Conservation (phyloP, 306 rosid species). For the Sechiopsis laciniata region DNA sequence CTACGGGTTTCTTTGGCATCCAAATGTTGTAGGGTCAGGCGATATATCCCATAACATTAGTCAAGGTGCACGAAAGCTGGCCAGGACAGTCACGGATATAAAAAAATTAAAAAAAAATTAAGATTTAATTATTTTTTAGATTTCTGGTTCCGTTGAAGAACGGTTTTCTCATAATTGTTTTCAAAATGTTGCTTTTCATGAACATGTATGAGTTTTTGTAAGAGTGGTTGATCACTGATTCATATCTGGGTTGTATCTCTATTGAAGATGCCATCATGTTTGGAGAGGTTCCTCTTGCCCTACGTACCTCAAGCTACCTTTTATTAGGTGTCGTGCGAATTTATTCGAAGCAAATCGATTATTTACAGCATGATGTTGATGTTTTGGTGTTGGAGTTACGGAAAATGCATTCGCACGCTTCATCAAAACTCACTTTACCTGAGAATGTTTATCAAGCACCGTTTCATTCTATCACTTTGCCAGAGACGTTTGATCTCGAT, state of each 20-base stretch:
- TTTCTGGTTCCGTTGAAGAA: neutral
- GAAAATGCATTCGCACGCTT: constrained; percentile 35
- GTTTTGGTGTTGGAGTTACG: constrained; percentile 28
- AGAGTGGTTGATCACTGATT: neutral
- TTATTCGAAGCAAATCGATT: constrained; percentile 79
- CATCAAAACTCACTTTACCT: constrained; percentile 46
- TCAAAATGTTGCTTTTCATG: neutral
- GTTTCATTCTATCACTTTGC: constrained; percentile 55
- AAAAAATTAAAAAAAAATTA: no score
- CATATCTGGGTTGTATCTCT: constrained; percentile 4
- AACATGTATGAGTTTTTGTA: neutral
- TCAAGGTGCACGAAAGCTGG: no score
- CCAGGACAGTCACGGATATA: no score
- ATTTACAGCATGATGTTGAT: constrained; percentile 48
- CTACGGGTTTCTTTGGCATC: no score
- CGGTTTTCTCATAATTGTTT: neutral
- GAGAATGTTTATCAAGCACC: constrained; percentile 73
- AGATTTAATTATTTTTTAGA: neutral
- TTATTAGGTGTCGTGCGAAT: constrained; percentile 80
- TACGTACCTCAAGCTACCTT: constrained; percentile 79
- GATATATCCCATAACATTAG: no score
- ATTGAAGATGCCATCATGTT: constrained; percentile 66
- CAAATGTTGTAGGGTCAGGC: no score
- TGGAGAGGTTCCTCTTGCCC: constrained; percentile 83
- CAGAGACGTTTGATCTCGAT: constrained; percentile 61